Conservation (phyloP, 2,329 filamentous ascomycete genomes). For the Chrysosphaeria jannelii region DNA sequence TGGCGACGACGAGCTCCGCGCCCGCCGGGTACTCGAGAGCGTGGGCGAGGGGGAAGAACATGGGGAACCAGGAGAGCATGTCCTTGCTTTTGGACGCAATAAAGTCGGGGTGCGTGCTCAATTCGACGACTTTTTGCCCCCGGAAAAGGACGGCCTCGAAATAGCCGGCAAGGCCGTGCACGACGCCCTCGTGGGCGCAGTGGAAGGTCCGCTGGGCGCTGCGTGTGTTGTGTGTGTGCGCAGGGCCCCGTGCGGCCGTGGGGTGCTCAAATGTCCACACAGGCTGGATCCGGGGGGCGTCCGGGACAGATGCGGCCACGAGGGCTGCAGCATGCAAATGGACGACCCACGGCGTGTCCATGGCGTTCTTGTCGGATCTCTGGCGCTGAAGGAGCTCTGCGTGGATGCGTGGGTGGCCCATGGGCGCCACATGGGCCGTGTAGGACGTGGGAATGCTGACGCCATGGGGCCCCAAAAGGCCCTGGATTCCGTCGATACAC, state of each 20-base stretch:
- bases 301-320: constrained; percentile 33
- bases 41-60: constrained; percentile 53
- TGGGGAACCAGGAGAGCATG: constrained; percentile 99
- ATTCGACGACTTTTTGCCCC: constrained; percentile 32
- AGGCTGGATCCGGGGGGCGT: constrained; percentile 33
- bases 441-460: constrained; percentile 88
- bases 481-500: constrained; percentile 83
- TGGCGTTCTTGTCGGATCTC: constrained; percentile 34
- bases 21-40: constrained; percentile 49
- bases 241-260: constrained; percentile 17
- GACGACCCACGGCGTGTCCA: constrained; percentile 83
- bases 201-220: constrained; percentile 52
- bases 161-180: constrained; percentile 77
- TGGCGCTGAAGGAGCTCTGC: constrained; percentile 42
- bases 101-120: constrained; percentile 74
- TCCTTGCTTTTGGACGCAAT: constrained; percentile 83
- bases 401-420: constrained; percentile 61
- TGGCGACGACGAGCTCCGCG: constrained; percentile 63
- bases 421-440: constrained; percentile 77
- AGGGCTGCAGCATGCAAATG: constrained; percentile 76
- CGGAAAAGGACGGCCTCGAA: constrained; percentile 89
- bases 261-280: constrained; percentile 63
- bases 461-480: constrained; percentile 53
- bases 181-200: constrained; percentile 47
- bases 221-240: constrained; percentile 58